Evolutionary conservation across 768 basidiomycete species (phyloP), one percentile per base, ranked within the genome.

Genomic region (Tephrocybe sp.): DNA sequence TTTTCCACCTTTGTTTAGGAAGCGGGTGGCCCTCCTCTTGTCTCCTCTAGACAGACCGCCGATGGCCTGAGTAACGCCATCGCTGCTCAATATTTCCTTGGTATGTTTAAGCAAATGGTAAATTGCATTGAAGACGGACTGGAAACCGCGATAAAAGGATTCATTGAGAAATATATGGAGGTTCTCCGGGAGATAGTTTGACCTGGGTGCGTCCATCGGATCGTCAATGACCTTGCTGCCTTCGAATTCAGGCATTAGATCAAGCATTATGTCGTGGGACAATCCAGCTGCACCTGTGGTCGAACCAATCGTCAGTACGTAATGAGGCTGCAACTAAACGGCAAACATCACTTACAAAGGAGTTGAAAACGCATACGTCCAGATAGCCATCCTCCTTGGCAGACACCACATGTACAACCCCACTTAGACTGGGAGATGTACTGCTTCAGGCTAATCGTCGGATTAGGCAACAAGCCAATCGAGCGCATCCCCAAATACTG

Each of bases 91-190:
- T 12, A 47, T 27, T 21, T 36, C 29, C 15, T 50, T n/a, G 2
- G 42, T 51, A 6, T 42, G 13, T 12, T 24, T 22, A 29, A 64
- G 45, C 40, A 64, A 46, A n/a, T 47, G 30, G 25, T 41, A 40
- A 31, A 61, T 57, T 12, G 43, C 16, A 5, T 54, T 25, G 31
- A 64, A 47, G 10, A 64, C 54, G 29, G 49, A 47, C 22, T 54
- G 50, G 54, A 61, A 64, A n/a, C 63, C 64, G 19, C 55, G 48
- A 42, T 63, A 65, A 36, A 68, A 61, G 16, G 62, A 46, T 15
- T 50, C 49, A 46, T 36, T 45, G 13, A 56, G 33, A 11, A 29
- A 50, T 12, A 18, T 24, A 13, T 47, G 41, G 39, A 50, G 50
- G 2, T 24, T n/a, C 12, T 46, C 31, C 3, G 52, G 55, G 9